Evolutionary conservation across 345 rosid genomes (phyloP).

Genomic region (Turritis glabra): DNA sequence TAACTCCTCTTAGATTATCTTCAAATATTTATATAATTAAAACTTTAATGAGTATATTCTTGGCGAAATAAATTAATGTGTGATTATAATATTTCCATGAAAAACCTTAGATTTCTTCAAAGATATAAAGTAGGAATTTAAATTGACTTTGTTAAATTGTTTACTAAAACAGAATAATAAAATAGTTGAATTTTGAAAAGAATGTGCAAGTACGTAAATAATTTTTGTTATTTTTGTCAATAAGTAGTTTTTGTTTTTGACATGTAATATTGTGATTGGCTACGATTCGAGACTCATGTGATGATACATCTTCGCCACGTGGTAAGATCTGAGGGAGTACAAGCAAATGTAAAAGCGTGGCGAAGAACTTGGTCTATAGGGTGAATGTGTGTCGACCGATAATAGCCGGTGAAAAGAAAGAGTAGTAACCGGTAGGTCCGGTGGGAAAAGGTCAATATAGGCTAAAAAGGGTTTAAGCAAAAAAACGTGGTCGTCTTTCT

Average conservation of each 20-base stretch:
- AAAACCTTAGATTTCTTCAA: background rate
- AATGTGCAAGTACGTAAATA: slow-evolving; percentile 17
- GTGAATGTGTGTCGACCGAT: slow-evolving; percentile 40
- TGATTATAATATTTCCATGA: background rate
- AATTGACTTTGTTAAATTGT: background rate
- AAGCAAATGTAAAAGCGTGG: slow-evolving; percentile 22
- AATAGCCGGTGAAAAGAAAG: slow-evolving; percentile 39
- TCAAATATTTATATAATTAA: too few species aligned
- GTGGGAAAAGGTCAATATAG: slow-evolving; percentile 49
- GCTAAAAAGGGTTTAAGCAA: slow-evolving; percentile 57
- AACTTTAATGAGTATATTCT: background rate
- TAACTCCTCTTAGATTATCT: too few species aligned
- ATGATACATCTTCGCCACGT: slow-evolving; percentile 38
- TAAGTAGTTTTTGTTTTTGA: background rate
- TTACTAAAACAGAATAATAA: background rate
- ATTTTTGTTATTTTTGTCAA: too few species aligned
- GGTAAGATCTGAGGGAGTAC: slow-evolving; percentile 36
- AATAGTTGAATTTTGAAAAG: background rate
- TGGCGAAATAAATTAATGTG: background rate
- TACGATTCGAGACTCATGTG: slow-evolving; percentile 33
- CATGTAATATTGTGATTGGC: slow-evolving; percentile 23
- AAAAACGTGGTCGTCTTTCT: slow-evolving; percentile 48
- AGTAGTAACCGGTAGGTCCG: slow-evolving; percentile 44
- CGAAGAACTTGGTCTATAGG: slow-evolving; percentile 46
- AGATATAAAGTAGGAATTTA: background rate